Percentiles rank a stretch among this genome's conserved stretches.
Conservation (phyloP, 345 rosid species). For the Brassica cretica region DNA sequence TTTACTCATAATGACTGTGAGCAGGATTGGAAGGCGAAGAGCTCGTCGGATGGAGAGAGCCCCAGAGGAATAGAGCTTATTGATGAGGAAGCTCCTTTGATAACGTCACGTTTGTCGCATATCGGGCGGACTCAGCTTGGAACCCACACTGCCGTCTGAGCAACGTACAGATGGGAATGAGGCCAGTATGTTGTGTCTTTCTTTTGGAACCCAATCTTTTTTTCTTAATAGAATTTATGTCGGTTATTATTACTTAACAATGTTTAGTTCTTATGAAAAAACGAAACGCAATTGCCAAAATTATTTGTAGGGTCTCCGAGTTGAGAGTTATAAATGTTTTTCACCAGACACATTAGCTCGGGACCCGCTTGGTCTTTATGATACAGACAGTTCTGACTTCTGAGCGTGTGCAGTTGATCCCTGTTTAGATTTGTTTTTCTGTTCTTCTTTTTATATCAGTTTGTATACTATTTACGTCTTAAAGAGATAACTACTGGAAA, state of each 20-base stretch:
- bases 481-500: background rate
- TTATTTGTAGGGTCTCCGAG: constrained; percentile 27
- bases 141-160: constrained; percentile 47
- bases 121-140: constrained; percentile 73
- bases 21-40: constrained; percentile 97
- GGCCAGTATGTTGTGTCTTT: constrained; percentile 10
- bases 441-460: background rate
- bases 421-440: background rate
- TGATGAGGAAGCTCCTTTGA: constrained; percentile 88
- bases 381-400: constrained; percentile 9
- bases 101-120: constrained; percentile 69
- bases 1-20: background rate
- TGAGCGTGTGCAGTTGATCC: background rate
- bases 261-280: constrained; percentile 15
- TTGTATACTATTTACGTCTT: background rate
- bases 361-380: constrained; percentile 18
- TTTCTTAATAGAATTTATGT: constrained; percentile 24
- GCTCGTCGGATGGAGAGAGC: constrained; percentile 63
- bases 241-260: constrained; percentile 29
- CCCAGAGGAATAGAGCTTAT: constrained; percentile 47
- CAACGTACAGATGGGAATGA: constrained; percentile 25
- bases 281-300: background rate
- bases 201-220: constrained; percentile 4
- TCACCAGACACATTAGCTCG: constrained; percentile 9
- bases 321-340: constrained; percentile 29